Percentiles rank a stretch among this genome's conserved stretches.
phyloP scores from a whole-genome alignment of 768 basidiomycete species.

The Gyrodon lividus region DNA sequence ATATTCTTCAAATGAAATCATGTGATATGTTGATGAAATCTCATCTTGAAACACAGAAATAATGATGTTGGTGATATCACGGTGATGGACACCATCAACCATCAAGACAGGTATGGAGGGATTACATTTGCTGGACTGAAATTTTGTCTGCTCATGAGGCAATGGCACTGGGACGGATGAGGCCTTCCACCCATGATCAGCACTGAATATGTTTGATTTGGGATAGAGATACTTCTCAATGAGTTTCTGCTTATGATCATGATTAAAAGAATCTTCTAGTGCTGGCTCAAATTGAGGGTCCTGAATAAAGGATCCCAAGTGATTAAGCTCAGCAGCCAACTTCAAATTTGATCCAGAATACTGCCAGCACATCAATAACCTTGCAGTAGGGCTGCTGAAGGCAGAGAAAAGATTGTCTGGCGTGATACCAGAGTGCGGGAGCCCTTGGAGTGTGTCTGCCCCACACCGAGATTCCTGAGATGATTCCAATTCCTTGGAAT shows the following conservation, averaged over 20 bases:
- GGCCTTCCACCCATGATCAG: background rate
- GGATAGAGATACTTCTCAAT: slow-evolving; percentile 7
- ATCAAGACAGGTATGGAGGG: background rate
- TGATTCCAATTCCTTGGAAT: too few species aligned
- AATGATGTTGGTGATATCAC: background rate
- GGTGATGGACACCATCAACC: background rate
- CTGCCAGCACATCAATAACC: slow-evolving; percentile 32
- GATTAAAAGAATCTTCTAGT: slow-evolving; percentile 15
- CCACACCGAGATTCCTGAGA: too few species aligned
- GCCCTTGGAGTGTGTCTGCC: too few species aligned
- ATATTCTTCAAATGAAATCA: background rate
- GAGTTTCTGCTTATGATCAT: background rate
- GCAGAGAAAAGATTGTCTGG: background rate
- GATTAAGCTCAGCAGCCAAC: slow-evolving; percentile 26
- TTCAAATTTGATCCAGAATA: slow-evolving; percentile 29
- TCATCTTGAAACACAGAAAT: background rate
- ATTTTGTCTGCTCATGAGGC: background rate
- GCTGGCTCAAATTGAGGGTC: slow-evolving; percentile 18
- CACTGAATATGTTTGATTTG: background rate
- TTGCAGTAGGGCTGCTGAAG: slow-evolving; percentile 22
- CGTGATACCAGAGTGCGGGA: too few species aligned
- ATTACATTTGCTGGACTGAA: background rate
- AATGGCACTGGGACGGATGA: slow-evolving; percentile 6
- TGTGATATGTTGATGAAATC: too few species aligned
- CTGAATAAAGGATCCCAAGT: slow-evolving; percentile 26